Percentiles rank a stretch among this genome's conserved stretches.
Evolutionary conservation across 331 rosid species (phyloP).

Genomic region (Acacia concinna): DNA sequence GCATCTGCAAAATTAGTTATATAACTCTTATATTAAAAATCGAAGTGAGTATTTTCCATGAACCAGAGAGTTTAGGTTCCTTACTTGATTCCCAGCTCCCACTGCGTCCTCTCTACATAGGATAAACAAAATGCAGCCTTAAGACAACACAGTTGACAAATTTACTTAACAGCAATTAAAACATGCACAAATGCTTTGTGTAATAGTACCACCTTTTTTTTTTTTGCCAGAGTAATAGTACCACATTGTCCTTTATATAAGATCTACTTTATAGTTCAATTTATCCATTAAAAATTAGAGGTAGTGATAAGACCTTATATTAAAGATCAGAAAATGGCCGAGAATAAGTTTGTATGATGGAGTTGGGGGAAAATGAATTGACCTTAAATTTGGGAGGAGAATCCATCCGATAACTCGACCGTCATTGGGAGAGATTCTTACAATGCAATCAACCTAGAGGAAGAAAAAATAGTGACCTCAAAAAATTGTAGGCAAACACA

Average conservation of each 20-base stretch:
- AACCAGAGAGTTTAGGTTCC: slow-evolving; percentile 36
- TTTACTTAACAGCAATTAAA: neutral
- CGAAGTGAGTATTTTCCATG: neutral
- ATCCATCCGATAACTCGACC: slow-evolving; percentile 83
- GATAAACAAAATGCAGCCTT: slow-evolving; percentile 1
- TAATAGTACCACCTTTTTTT: neutral
- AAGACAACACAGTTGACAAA: neutral
- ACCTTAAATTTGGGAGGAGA: slow-evolving; percentile 80
- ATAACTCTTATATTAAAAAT: neutral
- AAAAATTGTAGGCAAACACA: neutral
- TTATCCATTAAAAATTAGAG: too few relatives aligned
- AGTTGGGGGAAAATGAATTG: neutral
- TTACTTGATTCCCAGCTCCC: slow-evolving; percentile 54
- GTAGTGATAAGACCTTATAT: too few relatives aligned
- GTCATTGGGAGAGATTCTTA: slow-evolving; percentile 65
- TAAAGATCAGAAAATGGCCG: accelerated
- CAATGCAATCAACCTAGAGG: slow-evolving; percentile 80
- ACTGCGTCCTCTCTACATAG: slow-evolving; percentile 49
- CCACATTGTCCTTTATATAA: too few relatives aligned
- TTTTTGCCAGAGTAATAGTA: too few relatives aligned
- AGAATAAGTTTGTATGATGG: neutral
- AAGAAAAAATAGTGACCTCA: slow-evolving; percentile 1
- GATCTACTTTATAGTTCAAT: too few relatives aligned
- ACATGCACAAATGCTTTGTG: neutral
- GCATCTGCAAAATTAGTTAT: too few relatives aligned